Evolutionary conservation across 345 rosid genomes (phyloP), one percentile per base, ranked within the genome.

Genomic region (Abelmoschus esculentus): DNA sequence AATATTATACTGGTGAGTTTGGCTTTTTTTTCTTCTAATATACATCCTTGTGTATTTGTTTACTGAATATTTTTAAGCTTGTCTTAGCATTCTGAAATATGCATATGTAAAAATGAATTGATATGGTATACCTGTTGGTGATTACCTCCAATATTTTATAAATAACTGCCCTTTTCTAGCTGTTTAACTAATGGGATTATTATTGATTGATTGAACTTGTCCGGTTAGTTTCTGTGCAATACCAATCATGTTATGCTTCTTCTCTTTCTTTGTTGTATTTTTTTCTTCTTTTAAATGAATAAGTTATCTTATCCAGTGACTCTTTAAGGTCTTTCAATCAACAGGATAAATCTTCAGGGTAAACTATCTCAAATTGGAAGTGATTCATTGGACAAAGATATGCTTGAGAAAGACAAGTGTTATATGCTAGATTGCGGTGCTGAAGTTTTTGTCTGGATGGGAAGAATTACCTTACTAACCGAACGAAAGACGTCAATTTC

Each of bases 391-490:
- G 75, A 66, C 65, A 87, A 75, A 74, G 86, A 86, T 40, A 74
- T 84, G 85, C 92, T 92, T 40, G 86, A 88, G 42, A 78, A 74
- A 69, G 77, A 81, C 81, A 90, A 84, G 84, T 88, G 95, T 74
- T 92, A 88, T 76, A 79, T 92, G 90, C 78, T 92, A 80, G 96
- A 92, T 34, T 84, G 86, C 71, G 81, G 78, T 22, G 64, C 73
- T 58, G 95, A 86, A 71, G 81, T 81, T 72, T 92, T 86, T 77
- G 87, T 92, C 58, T 92, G 98, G 98, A 83, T 85, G 89, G 98
- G 98, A 71, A 84, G 87, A 83, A 81, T 69, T 69, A 86, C 92
- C 73, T 72, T 80, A 15, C 54, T 92, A 53, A 83, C 85, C 2
- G 96, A 89, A 70, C 75, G 95, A 67, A 92, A 89, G 82, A 84